Conservation (phyloP, 768 basidiomycete species). For the Lentinula edodes region DNA sequence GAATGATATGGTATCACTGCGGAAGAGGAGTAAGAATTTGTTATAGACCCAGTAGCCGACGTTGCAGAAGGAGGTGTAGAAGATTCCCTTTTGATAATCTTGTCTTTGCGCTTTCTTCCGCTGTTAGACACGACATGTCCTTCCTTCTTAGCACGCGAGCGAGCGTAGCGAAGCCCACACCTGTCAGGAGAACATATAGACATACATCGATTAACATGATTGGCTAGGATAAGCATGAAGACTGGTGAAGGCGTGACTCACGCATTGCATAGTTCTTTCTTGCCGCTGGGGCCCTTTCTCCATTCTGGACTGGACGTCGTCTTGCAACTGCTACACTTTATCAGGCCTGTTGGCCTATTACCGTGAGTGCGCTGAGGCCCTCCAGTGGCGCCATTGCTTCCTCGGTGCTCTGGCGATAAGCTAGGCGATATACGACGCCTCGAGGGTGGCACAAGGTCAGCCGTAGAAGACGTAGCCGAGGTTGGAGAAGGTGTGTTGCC, state of each 20-base stretch:
- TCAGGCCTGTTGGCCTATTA: conserved; percentile 68
- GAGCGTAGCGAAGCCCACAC: conserved; percentile 82
- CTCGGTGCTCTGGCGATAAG: background rate
- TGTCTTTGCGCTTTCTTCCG: conserved; percentile 59
- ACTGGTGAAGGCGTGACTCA: conserved; percentile 33
- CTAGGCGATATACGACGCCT: conserved; percentile 37
- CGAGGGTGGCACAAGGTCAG: conserved; percentile 51
- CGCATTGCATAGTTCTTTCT: conserved; percentile 92
- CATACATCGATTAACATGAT: conserved; percentile 6
- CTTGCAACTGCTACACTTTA: conserved; percentile 76
- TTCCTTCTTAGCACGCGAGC: conserved; percentile 85
- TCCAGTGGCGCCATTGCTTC: background rate
- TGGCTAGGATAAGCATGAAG: conserved; percentile 7
- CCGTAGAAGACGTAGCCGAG: conserved; percentile 19
- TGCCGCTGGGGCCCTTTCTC: conserved; percentile 87
- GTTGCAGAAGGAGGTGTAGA: conserved; percentile 3
- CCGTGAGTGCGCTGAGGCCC: conserved; percentile 38
- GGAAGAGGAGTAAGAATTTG: conserved; percentile 3
- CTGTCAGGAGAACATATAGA: conserved; percentile 27
- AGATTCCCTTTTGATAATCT: conserved; percentile 20
- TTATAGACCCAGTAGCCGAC: background rate
- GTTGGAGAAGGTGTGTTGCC: conserved; percentile 10
- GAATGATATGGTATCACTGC: background rate
- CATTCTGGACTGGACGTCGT: conserved; percentile 82
- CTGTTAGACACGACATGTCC: conserved; percentile 47